phyloP scores from a whole-genome alignment of 2,329 filamentous ascomycete genomes.

The Grosmannia clavigera region DNA sequence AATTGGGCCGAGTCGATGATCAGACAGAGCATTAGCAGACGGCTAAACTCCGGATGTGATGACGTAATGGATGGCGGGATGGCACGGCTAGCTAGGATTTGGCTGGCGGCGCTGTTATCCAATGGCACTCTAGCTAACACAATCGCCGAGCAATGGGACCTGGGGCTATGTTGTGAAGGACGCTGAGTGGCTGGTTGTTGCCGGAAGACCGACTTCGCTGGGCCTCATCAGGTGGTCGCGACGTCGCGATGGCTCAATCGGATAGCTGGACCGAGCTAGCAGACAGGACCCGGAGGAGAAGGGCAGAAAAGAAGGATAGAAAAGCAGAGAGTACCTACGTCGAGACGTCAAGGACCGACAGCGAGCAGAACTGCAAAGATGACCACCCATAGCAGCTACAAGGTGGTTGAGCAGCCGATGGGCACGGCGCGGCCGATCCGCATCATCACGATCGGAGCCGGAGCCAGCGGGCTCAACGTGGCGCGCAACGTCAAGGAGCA shows the following conservation, averaged over 20 bases:
- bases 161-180: too few relatives aligned
- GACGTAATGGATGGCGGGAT: neutral
- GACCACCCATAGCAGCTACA: neutral
- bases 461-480: conserved; percentile 15
- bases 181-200: neutral
- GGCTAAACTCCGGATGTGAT: neutral
- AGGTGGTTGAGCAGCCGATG: conserved; percentile 4
- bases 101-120: neutral
- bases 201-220: neutral
- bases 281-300: neutral
- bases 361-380: neutral
- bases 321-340: too few relatives aligned
- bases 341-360: too few relatives aligned
- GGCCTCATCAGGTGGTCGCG: neutral
- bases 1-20: too few relatives aligned
- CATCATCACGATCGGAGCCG: conserved; percentile 31
- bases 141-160: neutral
- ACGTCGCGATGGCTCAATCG: neutral
- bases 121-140: neutral
- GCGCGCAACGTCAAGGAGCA: conserved; percentile 5
- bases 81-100: neutral
- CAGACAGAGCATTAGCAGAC: too few relatives aligned
- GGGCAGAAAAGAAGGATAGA: neutral
- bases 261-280: neutral
- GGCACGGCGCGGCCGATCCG: conserved; percentile 8